These are phyloP conservation scores for Gamsiella multidivaricata DNA, from an alignment of 192 early-diverging fungal genomes.

Conservation along the genomic window DNA sequence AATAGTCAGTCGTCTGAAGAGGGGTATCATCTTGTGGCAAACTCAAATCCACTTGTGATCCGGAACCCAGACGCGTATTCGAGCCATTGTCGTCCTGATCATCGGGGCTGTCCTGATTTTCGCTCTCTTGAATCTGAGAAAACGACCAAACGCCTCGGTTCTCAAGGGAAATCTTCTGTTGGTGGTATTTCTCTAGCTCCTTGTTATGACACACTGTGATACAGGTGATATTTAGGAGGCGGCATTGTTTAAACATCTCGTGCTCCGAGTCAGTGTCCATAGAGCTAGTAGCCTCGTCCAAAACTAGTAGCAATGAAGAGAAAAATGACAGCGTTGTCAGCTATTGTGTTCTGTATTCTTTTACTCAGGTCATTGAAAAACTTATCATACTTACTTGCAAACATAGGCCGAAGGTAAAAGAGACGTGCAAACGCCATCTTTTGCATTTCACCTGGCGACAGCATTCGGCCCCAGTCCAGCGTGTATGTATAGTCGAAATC, in stretches of 20 bases:
- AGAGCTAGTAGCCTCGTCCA: constrained; percentile 79
- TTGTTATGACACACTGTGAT: constrained; percentile 91
- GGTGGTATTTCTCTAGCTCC: constrained; percentile 43
- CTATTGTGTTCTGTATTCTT: neutral
- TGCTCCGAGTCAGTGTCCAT: constrained; percentile 67
- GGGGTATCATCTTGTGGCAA: no score
- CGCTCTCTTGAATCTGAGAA: constrained; percentile 12
- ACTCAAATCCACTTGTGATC: neutral
- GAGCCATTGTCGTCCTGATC: neutral
- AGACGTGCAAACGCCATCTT: constrained; percentile 74
- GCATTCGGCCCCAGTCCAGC: constrained; percentile 70
- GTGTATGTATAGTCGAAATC: constrained; percentile 59
- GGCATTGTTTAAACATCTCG: constrained; percentile 67
- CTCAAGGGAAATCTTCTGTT: constrained; percentile 41
- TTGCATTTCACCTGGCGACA: constrained; percentile 85
- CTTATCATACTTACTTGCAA: constrained; percentile 78
- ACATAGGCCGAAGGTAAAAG: constrained; percentile 75
- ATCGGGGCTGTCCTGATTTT: no score
- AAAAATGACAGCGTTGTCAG: neutral
- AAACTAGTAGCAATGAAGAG: constrained; percentile 38
- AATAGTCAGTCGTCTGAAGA: no score
- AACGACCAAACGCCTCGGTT: constrained; percentile 32
- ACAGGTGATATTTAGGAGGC: constrained; percentile 79
- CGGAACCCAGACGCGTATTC: neutral
- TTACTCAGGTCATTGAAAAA: neutral